Conservation (phyloP, 768 basidiomycete genomes). For the Naganishia kalamii region DNA sequence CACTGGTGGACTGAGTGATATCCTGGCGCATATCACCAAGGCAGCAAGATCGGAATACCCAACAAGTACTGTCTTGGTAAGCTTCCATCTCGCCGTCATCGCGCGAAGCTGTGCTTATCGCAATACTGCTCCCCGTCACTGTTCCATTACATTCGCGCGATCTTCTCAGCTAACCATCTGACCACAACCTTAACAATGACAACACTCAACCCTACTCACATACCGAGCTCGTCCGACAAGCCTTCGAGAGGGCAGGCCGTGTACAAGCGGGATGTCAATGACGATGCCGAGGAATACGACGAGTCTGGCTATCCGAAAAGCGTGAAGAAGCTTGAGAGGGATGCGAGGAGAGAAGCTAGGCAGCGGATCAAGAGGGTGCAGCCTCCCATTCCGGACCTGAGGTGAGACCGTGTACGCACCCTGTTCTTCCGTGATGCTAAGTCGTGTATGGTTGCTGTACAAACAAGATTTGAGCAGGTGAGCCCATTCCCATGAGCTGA, state of each 20-base stretch:
- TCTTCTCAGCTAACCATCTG: no score
- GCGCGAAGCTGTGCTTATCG: no score
- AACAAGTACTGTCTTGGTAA: no score
- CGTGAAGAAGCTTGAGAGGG: constrained; percentile 13
- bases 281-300: constrained; percentile 14
- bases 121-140: no score
- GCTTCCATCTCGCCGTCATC: no score
- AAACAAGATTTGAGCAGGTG: constrained; percentile 43
- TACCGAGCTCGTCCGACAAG: constrained; percentile 27
- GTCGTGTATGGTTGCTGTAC: not conserved
- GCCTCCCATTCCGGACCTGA: constrained; percentile 40
- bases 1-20: no score
- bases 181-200: constrained; percentile 31
- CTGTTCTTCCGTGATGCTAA: not conserved
- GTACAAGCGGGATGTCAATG: constrained; percentile 22
- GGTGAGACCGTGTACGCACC: constrained; percentile 4
- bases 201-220: constrained; percentile 40
- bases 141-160: not conserved
- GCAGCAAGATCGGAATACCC: no score
- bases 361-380: constrained; percentile 26
- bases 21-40: no score
- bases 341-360: constrained; percentile 8
- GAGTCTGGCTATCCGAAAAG: constrained; percentile 9
- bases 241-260: constrained; percentile 38
- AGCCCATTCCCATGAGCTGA: not conserved